Evolutionary conservation across 2,329 filamentous ascomycete genomes (phyloP).

Genomic region (Fulvia fulva): DNA sequence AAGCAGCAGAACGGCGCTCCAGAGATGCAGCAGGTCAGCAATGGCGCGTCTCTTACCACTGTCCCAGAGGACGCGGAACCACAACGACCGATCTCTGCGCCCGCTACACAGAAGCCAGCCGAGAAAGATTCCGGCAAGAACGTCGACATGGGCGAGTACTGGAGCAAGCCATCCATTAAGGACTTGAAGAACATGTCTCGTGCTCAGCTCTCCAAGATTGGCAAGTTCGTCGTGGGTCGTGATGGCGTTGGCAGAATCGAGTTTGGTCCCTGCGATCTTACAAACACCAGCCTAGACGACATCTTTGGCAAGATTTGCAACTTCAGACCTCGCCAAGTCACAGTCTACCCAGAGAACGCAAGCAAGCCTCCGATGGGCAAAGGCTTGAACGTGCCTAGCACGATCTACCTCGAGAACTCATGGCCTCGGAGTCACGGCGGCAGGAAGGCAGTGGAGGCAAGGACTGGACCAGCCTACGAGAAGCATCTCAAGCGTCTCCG

Average conservation of each 20-base stretch:
- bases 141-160: conserved; percentile 69
- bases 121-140: conserved; percentile 13
- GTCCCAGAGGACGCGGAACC: conserved; percentile 66
- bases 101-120: conserved; percentile 16
- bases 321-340: conserved; percentile 73
- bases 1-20: conserved; percentile 37
- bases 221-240: conserved; percentile 76
- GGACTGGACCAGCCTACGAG: conserved; percentile 61
- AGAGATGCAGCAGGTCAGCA: conserved; percentile 44
- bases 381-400: conserved; percentile 86
- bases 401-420: conserved; percentile 84
- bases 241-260: conserved; percentile 74
- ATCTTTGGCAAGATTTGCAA: conserved; percentile 53
- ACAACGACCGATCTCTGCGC: conserved; percentile 25
- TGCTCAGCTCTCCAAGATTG: conserved; percentile 69
- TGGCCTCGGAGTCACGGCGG: conserved; percentile 73
- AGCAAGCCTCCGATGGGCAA: conserved; percentile 82
- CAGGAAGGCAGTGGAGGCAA: conserved; percentile 50
- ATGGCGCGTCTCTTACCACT: conserved; percentile 53
- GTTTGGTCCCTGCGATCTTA: conserved; percentile 71
- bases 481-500: conserved; percentile 82
- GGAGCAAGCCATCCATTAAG: conserved; percentile 72
- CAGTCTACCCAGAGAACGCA: conserved; percentile 73
- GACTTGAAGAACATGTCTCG: conserved; percentile 77
- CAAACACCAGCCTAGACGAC: conserved; percentile 71